Percentiles rank a stretch among this genome's conserved stretches.
These are phyloP conservation scores for Fusarium falciforme DNA, from an alignment of 2,329 filamentous ascomycete species.

Conservation along the genomic window DNA sequence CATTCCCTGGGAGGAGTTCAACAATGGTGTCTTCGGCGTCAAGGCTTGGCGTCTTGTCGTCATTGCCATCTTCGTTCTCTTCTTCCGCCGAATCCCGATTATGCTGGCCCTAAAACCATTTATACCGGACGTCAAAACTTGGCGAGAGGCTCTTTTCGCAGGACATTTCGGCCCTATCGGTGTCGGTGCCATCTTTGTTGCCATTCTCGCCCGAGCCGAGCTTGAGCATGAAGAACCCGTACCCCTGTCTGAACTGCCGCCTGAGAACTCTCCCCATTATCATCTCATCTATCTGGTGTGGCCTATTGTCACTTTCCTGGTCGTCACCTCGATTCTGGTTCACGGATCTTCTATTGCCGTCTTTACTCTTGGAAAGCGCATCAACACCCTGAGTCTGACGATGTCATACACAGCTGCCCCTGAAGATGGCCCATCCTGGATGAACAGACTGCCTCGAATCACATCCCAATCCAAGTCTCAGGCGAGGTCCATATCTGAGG, in stretches of 20 bases:
- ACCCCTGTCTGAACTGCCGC: conserved; percentile 73
- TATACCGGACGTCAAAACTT: conserved; percentile 97
- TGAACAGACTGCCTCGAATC: conserved; percentile 86
- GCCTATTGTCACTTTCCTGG: conserved; percentile 94
- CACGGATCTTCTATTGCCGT: conserved; percentile 99
- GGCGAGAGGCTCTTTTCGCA: conserved; percentile 95
- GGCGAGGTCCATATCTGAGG: conserved; percentile 85
- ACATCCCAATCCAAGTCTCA: conserved; percentile 79
- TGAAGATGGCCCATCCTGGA: conserved; percentile 92
- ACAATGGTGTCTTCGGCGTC: conserved; percentile 78
- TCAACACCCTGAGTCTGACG: conserved; percentile 94
- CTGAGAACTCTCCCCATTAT: conserved; percentile 66
- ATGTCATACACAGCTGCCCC: conserved; percentile 95
- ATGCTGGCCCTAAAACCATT: conserved; percentile 92
- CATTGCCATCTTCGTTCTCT: conserved; percentile 90
- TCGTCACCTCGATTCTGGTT: conserved; percentile 92
- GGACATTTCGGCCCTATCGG: conserved; percentile 98
- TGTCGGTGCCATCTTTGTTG: conserved; percentile 95
- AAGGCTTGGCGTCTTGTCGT: conserved; percentile 92
- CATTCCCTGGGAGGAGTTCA: conserved; percentile 95
- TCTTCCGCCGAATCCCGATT: conserved; percentile 95
- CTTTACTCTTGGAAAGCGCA: conserved; percentile 96
- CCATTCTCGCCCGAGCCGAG: conserved; percentile 93
- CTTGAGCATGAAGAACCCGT: conserved; percentile 81
- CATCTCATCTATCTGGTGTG: conserved; percentile 87